Base-by-base conservation (phyloP, 768 basidiomycete species). In the Mycena venus region DNA sequence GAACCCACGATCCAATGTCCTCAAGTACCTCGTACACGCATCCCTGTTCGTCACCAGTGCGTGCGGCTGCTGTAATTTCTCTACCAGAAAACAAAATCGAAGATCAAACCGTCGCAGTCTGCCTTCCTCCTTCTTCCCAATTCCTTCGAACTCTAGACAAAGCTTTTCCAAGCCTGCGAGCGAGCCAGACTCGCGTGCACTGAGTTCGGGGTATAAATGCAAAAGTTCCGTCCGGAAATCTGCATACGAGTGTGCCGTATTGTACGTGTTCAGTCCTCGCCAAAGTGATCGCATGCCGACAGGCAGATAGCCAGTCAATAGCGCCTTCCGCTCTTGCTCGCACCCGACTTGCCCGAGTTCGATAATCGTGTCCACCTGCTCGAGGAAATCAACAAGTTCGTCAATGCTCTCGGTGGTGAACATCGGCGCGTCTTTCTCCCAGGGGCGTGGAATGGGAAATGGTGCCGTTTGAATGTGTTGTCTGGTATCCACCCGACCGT, bases 311-410 rank as follows among this genome's bases (percentile, higher is more conserved):
- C 53, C 7, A 29, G 53, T 55, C 29, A 55, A 31, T 8, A 70
- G 44, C 21, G 6, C 34, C 23, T 70, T 70, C 44, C 60, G 56
- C 36, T 61, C 69, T 7, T 61, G 31, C 2, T 62, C 69, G 27
- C 44, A 23, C 23, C 31, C 34, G 21, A 70, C 55, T 19, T 27
- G 9, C 19, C 53, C 60, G 44, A 70, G 69, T 49, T 47, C 59
- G 32, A 70, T 61, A 49, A 70, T 70, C 12, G 58, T 49, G 11
- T 61, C 68, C 40, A 70, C 68, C 19, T 70, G 38, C 55, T 70
- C 59, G 15, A 70, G 31, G 27, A 70, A 62, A 62, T 62, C 69
- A 32, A 36, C 38, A 25, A 70, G 51, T 8, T 70, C 69, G 6
- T 70, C 47, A 17, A 61, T 53, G 32, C 42, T 59, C 6, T 53